These are phyloP conservation scores for Hypoxylon sp. DNA, from an alignment of 2,329 filamentous ascomycete genomes.

Conservation along the genomic window DNA sequence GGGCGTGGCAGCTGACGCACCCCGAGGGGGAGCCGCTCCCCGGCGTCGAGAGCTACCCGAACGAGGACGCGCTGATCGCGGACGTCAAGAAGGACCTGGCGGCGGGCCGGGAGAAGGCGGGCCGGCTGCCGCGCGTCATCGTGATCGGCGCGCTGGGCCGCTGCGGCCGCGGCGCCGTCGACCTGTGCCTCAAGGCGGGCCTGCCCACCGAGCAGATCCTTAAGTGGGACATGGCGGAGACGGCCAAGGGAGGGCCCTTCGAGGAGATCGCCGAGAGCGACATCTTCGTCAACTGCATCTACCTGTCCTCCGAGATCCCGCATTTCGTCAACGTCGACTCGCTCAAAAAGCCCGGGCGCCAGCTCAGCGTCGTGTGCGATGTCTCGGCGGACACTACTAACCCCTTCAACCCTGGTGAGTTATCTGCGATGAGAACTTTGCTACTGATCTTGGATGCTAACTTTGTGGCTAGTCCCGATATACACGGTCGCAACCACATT, in stretches of 20 bases:
- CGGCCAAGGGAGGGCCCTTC: slow-evolving; percentile 79
- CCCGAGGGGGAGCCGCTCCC: slow-evolving; percentile 72
- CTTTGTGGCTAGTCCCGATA: slow-evolving; percentile 70
- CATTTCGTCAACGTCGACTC: slow-evolving; percentile 81
- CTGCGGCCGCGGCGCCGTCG: slow-evolving; percentile 86
- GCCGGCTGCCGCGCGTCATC: slow-evolving; percentile 77
- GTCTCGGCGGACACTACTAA: slow-evolving; percentile 81
- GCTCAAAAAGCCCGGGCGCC: slow-evolving; percentile 75
- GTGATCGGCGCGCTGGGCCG: slow-evolving; percentile 88
- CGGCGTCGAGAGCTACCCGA: slow-evolving; percentile 75
- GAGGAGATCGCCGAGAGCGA: slow-evolving; percentile 79
- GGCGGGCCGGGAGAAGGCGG: slow-evolving; percentile 72
- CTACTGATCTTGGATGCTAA: slow-evolving; percentile 11
- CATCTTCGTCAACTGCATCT: slow-evolving; percentile 91
- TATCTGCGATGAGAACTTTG: slow-evolving; percentile 6
- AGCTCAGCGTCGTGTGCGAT: slow-evolving; percentile 83
- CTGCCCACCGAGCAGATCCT: slow-evolving; percentile 75
- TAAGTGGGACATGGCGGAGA: slow-evolving; percentile 82
- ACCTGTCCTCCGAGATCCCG: slow-evolving; percentile 81
- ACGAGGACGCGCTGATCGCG: slow-evolving; percentile 77
- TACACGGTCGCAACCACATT: slow-evolving; percentile 90
- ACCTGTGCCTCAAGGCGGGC: slow-evolving; percentile 80
- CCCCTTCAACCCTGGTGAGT: slow-evolving; percentile 67
- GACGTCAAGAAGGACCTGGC: slow-evolving; percentile 80
- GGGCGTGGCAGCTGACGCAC: slow-evolving; percentile 84